Percentiles rank a stretch among this genome's conserved stretches.
phyloP scores from a whole-genome alignment of 371 early-diverging fungal species.

The Mortierella sp. region DNA sequence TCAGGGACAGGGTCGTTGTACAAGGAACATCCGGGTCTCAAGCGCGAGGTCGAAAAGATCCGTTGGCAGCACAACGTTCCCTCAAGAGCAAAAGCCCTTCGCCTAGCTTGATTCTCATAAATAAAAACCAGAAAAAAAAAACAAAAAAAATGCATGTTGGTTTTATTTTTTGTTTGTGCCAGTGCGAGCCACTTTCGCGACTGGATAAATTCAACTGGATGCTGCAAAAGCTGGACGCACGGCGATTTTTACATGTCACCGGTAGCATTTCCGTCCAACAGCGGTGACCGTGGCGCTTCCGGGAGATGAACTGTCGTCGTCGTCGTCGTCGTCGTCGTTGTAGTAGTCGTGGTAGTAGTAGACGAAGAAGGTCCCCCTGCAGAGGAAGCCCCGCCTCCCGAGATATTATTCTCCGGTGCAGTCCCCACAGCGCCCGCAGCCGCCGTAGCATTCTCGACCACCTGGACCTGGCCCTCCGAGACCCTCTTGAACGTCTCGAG shows the following conservation, averaged over 20 bases:
- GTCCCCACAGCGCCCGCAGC: slow-evolving; percentile 23
- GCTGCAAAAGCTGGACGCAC: slow-evolving; percentile 11
- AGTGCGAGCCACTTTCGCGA: neutral
- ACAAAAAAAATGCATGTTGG: neutral
- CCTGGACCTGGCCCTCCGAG: slow-evolving; percentile 34
- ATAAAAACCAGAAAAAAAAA: neutral
- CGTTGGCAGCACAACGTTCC: slow-evolving; percentile 33
- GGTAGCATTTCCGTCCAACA: slow-evolving; percentile 15
- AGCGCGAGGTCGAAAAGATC: slow-evolving; percentile 47
- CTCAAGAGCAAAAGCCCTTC: neutral
- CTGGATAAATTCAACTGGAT: neutral
- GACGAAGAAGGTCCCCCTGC: neutral
- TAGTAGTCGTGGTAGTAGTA: neutral
- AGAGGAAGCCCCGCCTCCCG: slow-evolving; percentile 28
- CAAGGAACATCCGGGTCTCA: slow-evolving; percentile 23
- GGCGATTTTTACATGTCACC: slow-evolving; percentile 19
- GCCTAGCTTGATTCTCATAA: too few relatives aligned
- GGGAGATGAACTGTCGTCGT: slow-evolving; percentile 9
- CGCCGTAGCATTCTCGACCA: slow-evolving; percentile 38
- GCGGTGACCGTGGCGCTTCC: slow-evolving; percentile 7
- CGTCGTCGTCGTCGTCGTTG: neutral
- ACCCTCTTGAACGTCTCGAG: slow-evolving; percentile 69
- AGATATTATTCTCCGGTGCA: slow-evolving; percentile 36
- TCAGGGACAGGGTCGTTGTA: slow-evolving; percentile 2
- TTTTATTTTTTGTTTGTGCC: neutral